Evolutionary conservation across 371 early-diverging fungal genomes (phyloP), one percentile per base, ranked within the genome.

Genomic region (Rozella allomycis): DNA sequence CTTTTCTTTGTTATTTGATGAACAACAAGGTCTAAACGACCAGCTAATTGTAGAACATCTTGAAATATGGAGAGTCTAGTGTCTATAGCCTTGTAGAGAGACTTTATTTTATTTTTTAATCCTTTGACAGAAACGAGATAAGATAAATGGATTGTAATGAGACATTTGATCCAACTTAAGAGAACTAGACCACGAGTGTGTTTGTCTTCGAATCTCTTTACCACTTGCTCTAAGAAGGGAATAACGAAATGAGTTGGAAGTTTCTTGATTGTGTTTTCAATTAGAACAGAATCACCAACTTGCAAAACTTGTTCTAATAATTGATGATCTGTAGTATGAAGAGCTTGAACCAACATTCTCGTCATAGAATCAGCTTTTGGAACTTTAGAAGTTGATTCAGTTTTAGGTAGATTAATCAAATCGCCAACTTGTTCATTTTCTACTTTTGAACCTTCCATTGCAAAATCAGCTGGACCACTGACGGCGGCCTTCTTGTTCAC

Each of bases 21-120:
- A 43, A 69, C 58, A 1, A 76, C 66, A 45, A 81, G 45, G 37
- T 81, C 82, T 17, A 81, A 52, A 16, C 79, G 64, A n/a, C 82
- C 82, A 25, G 58, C 49, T 26, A 81, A 47, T 32, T 62, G 57
- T 18, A 70, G 45, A 31, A 81, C 46, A 37, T 70, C 69, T 9
- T 60, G 53, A 42, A 68, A 70, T 10, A 61, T 62, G 10, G 45
- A 40, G 1, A 62, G 50, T 33, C 78, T 70, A 0, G 62, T 38
- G 39, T 73, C 72, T 13, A 81, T 40, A 3, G 71, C 67, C 39
- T 66, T 66, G 48, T 81, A 73, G 38, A 81, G 67, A 34, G 55
- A 47, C 10, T 69, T 54, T 10, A 81, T 50, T 38, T 67, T 64
- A 30, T 47, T 45, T 59, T 23, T 0, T 33, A 30, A 1, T 14